Conservation (phyloP, 345 rosid genomes). For the Salix exigua region DNA sequence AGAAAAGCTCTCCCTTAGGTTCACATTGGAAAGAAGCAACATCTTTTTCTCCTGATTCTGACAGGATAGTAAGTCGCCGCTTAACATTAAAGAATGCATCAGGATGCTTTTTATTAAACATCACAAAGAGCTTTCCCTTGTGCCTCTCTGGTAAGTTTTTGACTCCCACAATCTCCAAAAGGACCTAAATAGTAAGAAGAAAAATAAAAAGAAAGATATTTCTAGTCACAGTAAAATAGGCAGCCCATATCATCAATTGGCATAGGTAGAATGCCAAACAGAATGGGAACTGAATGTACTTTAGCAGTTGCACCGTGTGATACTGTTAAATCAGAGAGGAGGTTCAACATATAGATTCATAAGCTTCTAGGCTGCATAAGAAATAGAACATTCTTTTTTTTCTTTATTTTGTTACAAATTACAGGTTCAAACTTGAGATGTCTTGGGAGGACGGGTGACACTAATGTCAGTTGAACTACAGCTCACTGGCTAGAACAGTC, state of each 20-base stretch:
- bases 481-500: background rate
- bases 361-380: background rate
- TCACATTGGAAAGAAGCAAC: slow-evolving; percentile 77
- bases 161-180: slow-evolving; percentile 66
- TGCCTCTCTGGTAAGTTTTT: slow-evolving; percentile 61
- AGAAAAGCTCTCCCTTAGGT: slow-evolving; percentile 65
- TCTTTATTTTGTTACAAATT: background rate
- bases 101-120: slow-evolving; percentile 61
- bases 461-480: background rate
- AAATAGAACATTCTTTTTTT: too few species aligned
- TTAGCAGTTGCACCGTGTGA: background rate
- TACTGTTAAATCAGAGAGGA: background rate
- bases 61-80: slow-evolving; percentile 47
- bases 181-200: slow-evolving; percentile 35
- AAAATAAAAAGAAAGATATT: background rate
- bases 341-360: background rate
- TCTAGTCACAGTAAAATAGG: background rate
- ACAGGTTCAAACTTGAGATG: background rate
- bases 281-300: background rate
- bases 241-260: background rate
- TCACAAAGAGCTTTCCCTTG: slow-evolving; percentile 59
- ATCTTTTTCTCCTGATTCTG: slow-evolving; percentile 60
- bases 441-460: background rate
- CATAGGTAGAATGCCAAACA: background rate
- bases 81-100: slow-evolving; percentile 62